Conservation (phyloP, 1,284 basidiomycete species). For the Albatrellus sp. region DNA sequence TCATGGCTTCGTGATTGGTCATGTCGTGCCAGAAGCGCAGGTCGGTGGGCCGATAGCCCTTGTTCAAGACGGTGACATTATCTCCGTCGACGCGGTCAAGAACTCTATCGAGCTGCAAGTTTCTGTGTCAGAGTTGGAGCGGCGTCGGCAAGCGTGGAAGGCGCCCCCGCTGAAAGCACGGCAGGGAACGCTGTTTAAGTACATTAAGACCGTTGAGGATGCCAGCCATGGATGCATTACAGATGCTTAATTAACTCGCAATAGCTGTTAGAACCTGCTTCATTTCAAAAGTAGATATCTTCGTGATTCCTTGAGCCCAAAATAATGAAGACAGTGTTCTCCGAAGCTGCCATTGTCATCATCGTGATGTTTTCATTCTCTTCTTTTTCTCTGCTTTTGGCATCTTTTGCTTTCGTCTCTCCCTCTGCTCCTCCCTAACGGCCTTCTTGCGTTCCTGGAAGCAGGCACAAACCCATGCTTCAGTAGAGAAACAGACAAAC, state of each 20-base stretch:
- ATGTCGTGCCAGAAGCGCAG: constrained; percentile 85
- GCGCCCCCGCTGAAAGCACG: constrained; percentile 78
- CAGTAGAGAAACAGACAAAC: constrained; percentile 2
- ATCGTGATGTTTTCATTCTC: constrained; percentile 47
- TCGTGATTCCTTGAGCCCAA: not conserved
- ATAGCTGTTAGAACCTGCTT: not conserved
- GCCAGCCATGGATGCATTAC: constrained; percentile 85
- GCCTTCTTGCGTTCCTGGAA: constrained; percentile 80
- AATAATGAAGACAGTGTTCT: not conserved
- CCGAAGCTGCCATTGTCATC: not conserved
- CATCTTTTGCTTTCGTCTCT: constrained; percentile 86
- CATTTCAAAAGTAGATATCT: not conserved
- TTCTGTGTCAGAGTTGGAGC: constrained; percentile 56
- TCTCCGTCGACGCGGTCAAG: constrained; percentile 75
- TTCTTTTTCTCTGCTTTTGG: constrained; percentile 89
- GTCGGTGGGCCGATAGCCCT: constrained; percentile 87
- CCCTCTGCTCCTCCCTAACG: constrained; percentile 75
- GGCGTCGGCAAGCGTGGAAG: constrained; percentile 57
- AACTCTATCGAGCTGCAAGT: constrained; percentile 75
- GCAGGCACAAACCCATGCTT: constrained; percentile 1
- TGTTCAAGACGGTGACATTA: constrained; percentile 77
- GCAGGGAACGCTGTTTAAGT: constrained; percentile 82
- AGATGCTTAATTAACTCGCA: constrained; percentile 39
- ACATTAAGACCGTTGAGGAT: constrained; percentile 74
- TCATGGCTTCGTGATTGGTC: constrained; percentile 85